phyloP scores from a whole-genome alignment of 192 early-diverging fungal genomes.

The Coemansia asiatica region DNA sequence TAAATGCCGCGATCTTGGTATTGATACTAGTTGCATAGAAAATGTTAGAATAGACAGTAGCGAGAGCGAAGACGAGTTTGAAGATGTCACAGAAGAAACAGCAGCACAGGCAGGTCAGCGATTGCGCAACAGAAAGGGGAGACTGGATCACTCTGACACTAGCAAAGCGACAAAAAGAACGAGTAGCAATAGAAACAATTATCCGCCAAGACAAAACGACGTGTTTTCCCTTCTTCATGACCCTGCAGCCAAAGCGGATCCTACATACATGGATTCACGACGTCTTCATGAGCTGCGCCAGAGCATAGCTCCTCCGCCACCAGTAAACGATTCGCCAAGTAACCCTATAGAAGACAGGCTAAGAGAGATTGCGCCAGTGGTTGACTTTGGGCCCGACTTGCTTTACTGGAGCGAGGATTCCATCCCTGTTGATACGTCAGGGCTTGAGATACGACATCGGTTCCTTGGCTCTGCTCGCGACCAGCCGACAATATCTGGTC shows the following conservation, averaged over 20 bases:
- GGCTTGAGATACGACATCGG: slow-evolving; percentile 60
- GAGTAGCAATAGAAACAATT: neutral
- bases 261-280: slow-evolving; percentile 23
- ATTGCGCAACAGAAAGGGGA: neutral
- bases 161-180: neutral
- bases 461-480: slow-evolving; percentile 68
- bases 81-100: slow-evolving; percentile 22
- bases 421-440: slow-evolving; percentile 60
- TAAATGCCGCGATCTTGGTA: neutral
- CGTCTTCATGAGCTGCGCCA: slow-evolving; percentile 9
- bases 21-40: neutral
- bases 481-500: slow-evolving; percentile 57
- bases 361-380: slow-evolving; percentile 61
- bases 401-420: slow-evolving; percentile 64
- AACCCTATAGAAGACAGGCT: slow-evolving; percentile 49
- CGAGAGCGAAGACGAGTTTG: slow-evolving; percentile 41
- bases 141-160: neutral
- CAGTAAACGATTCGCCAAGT: neutral
- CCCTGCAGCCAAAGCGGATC: slow-evolving; percentile 16
- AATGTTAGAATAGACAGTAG: neutral
- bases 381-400: slow-evolving; percentile 67
- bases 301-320: neutral
- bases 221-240: slow-evolving; percentile 42
- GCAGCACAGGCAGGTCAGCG: neutral
- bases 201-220: slow-evolving; percentile 10